These are phyloP conservation scores for Claviceps sp. DNA, from an alignment of 2,329 filamentous ascomycete species.

Conservation along the genomic window DNA sequence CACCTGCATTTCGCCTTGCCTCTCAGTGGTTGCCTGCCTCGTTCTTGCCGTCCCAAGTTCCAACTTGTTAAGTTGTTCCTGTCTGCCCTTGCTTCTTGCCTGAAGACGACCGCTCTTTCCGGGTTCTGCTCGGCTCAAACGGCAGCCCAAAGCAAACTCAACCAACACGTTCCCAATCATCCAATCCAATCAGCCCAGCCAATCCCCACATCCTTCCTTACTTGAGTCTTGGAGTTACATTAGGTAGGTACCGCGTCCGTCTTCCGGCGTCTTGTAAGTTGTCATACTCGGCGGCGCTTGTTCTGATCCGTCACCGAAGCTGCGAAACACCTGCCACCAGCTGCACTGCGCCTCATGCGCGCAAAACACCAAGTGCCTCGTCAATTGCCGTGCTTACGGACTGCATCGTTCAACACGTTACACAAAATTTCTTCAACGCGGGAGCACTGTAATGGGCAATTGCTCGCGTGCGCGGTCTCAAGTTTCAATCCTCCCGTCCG, in stretches of 20 bases:
- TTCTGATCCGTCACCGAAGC: not conserved
- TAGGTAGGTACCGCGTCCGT: not conserved
- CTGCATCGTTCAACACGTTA: too few relatives aligned
- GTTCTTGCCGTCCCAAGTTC: not conserved
- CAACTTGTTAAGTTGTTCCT: not conserved
- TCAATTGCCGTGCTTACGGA: not conserved
- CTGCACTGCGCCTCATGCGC: not conserved
- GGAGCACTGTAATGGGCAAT: conserved; percentile 4
- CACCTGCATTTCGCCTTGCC: not conserved
- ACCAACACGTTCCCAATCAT: not conserved
- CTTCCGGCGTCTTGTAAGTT: not conserved
- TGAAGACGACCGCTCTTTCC: not conserved
- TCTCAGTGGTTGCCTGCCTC: not conserved
- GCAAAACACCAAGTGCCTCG: not conserved
- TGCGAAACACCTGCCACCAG: not conserved
- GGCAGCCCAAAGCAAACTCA: not conserved
- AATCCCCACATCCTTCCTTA: not conserved
- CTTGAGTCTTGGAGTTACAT: not conserved
- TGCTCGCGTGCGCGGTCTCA: conserved; percentile 7
- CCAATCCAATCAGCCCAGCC: not conserved
- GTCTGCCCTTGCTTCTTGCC: not conserved
- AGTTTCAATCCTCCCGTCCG: too few relatives aligned
- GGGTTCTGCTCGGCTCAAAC: conserved; percentile 1
- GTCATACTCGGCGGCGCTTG: not conserved
- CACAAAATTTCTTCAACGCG: too few relatives aligned